These are phyloP conservation scores for Eucalyptus cladocalyx DNA, from an alignment of 345 rosid species.

Conservation along the genomic window DNA sequence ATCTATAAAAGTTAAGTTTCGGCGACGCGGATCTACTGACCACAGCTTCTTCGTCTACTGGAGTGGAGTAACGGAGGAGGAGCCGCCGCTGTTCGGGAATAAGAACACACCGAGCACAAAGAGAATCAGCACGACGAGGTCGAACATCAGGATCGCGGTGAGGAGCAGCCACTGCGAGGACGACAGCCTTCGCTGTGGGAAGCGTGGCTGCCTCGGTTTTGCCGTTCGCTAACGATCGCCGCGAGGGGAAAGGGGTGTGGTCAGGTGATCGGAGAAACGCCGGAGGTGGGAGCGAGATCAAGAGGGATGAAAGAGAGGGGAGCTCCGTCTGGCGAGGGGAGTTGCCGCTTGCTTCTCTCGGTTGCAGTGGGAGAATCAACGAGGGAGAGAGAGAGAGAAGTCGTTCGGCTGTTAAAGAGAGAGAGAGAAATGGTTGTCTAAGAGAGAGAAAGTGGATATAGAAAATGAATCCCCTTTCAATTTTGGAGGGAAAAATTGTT, in stretches of 20 bases:
- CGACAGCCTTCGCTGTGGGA: conserved; percentile 45
- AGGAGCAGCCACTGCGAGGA: conserved; percentile 32
- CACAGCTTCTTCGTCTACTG: too few relatives aligned
- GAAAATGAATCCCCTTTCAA: too few relatives aligned
- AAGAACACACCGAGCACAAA: conserved; percentile 62
- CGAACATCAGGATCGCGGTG: conserved; percentile 37
- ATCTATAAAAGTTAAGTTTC: too few relatives aligned
- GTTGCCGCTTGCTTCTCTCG: neutral
- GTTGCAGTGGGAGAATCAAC: neutral
- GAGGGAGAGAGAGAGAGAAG: neutral
- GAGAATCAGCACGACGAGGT: conserved; percentile 54
- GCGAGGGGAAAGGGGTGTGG: neutral
- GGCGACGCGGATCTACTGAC: too few relatives aligned
- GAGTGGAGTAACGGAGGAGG: neutral
- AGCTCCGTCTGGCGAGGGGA: neutral
- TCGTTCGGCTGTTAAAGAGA: too few relatives aligned
- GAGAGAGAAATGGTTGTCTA: too few relatives aligned
- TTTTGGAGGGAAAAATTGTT: too few relatives aligned
- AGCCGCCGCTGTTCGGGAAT: conserved; percentile 43
- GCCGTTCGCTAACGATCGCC: conserved; percentile 12
- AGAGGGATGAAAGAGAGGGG: neutral
- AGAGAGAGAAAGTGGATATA: too few relatives aligned
- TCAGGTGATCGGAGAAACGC: neutral
- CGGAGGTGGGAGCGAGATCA: neutral
- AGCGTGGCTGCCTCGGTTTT: conserved; percentile 49